phyloP scores from a whole-genome alignment of 2,329 filamentous ascomycete genomes.

The Cercospora berteroae region DNA sequence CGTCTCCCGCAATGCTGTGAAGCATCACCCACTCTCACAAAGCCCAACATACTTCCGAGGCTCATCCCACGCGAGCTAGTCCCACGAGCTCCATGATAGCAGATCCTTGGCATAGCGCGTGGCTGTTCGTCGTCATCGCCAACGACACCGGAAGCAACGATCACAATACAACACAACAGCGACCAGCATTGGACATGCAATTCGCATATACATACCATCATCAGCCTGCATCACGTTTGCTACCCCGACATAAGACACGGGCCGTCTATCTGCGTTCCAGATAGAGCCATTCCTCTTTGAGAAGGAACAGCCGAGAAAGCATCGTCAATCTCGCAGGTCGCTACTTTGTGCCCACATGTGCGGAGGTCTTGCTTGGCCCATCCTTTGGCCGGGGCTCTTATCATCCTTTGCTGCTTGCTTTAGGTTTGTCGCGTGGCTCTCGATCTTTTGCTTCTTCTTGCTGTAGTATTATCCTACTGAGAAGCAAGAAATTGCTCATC shows the following conservation, averaged over 20 bases:
- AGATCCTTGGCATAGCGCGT: not conserved
- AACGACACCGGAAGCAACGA: not conserved
- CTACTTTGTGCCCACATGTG: slow-evolving; percentile 5
- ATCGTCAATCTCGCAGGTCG: not conserved
- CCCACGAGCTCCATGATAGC: not conserved
- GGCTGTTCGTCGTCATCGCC: not conserved
- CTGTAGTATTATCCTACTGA: not conserved
- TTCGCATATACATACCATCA: not conserved
- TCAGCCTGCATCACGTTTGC: slow-evolving; percentile 2
- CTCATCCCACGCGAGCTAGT: not conserved
- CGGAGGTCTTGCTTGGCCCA: slow-evolving; percentile 13
- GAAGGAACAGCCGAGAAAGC: slow-evolving; percentile 9
- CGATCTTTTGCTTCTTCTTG: not conserved
- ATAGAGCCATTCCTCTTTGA: slow-evolving; percentile 12
- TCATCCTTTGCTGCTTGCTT: slow-evolving; percentile 2
- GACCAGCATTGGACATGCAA: not conserved
- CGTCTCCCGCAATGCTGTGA: too few relatives aligned
- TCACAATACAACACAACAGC: not conserved
- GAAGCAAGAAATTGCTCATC: not conserved
- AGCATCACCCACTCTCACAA: too few relatives aligned
- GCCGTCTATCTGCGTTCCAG: not conserved
- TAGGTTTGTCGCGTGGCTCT: slow-evolving; percentile 1
- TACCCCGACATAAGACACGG: not conserved
- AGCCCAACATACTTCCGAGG: not conserved
- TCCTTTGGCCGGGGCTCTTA: not conserved